Evolutionary conservation across 1,284 basidiomycete species (phyloP), one percentile per base, ranked within the genome.

Genomic region (Coriolopsis trogii): DNA sequence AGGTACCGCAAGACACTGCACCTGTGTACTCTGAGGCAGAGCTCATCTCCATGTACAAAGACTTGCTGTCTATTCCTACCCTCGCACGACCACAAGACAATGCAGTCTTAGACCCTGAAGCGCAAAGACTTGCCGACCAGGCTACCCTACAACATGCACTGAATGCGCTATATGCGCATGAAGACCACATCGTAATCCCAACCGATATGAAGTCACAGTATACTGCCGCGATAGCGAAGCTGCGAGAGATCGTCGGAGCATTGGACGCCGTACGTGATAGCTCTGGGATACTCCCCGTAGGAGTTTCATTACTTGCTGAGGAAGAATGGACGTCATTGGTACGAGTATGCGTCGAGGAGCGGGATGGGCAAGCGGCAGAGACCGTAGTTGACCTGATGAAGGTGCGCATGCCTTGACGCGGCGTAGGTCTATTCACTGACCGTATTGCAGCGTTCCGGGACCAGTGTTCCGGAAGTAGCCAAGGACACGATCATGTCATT

Each of bases 241-340:
- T 64, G 25, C 41, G 33, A 21, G 61, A 61, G 25, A 52, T 64
- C 20, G 42, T 51, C 21, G 39, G 34, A n/a, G 48, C 33, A 3
- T 38, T 63, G 9, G 47, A 55, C 18, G 33, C 40, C 5, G 26
- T 50, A 0, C 25, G 21, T 0, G 26, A 41, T 10, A 15, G 23
- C 2, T 39, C 55, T 6, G 28, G 41, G 6, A 25, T 41, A 8
- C 25, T 28, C 3, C 36, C 45, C 5, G 25, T 28, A 3, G 8
- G 39, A 2, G 21, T 55, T 3, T 34, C 40, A 15, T 42, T 85
- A 9, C 62, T 85, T 9, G 72, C 81, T 0, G 49, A 68, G 3
- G 56, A 70, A 2, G 84, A 87, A 62, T 85, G 79, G 71, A 66
- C 73, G 25, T 74, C 82, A 2, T 66, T 87, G 6, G 66, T 81